Evolutionary conservation across 2,329 filamentous ascomycete genomes (phyloP).

Genomic region (Mariannaea elegans): DNA sequence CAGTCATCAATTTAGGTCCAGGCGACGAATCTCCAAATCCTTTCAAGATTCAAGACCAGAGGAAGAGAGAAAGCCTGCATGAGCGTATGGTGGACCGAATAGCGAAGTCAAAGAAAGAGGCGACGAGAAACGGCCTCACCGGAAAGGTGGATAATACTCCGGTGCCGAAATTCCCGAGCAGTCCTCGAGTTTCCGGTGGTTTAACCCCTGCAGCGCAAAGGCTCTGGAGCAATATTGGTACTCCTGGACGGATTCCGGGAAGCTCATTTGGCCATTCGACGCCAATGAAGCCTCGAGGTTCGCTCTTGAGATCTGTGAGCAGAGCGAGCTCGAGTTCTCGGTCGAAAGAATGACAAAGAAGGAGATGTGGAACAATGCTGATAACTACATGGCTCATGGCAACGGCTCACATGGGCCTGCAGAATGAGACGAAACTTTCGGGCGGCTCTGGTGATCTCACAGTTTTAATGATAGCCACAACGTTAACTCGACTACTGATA

Average conservation of each 20-base stretch:
- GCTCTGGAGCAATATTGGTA: slow-evolving; percentile 69
- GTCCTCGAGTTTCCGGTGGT: slow-evolving; percentile 63
- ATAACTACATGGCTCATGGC: background rate
- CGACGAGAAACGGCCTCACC: slow-evolving; percentile 66
- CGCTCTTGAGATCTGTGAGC: slow-evolving; percentile 48
- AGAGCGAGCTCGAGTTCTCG: slow-evolving; percentile 36
- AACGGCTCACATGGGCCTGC: background rate
- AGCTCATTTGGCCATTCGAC: slow-evolving; percentile 49
- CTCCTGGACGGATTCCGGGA: slow-evolving; percentile 48
- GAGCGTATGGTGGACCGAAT: slow-evolving; percentile 87
- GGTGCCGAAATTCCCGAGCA: slow-evolving; percentile 76
- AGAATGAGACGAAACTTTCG: too few relatives aligned
- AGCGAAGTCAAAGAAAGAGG: slow-evolving; percentile 73
- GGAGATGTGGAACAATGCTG: background rate
- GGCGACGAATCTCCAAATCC: slow-evolving; percentile 77
- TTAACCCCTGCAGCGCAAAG: slow-evolving; percentile 80
- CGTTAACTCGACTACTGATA: too few relatives aligned
- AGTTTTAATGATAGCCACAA: too few relatives aligned
- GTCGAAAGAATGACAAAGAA: slow-evolving; percentile 10
- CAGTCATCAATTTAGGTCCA: slow-evolving; percentile 65
- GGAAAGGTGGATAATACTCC: slow-evolving; percentile 68
- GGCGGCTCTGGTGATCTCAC: too few relatives aligned
- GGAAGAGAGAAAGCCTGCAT: slow-evolving; percentile 82
- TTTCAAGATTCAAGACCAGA: slow-evolving; percentile 80
- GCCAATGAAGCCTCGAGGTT: slow-evolving; percentile 50